Base-by-base conservation (phyloP, 2,329 filamentous ascomycete genomes). In the Xylogone sp. region DNA sequence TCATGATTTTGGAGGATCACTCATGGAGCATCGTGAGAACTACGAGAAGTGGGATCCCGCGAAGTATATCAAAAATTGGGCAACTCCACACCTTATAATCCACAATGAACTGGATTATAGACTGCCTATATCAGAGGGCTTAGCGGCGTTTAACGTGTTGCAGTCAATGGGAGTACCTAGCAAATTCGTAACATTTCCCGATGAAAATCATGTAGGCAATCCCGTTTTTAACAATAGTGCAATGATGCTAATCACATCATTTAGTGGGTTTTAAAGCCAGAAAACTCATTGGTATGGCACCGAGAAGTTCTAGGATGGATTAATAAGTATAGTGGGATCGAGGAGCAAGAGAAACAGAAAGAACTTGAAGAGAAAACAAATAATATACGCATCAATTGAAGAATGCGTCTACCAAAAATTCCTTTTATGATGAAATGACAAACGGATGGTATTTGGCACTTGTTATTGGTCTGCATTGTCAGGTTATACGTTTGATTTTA, bases 281-380 rank as follows among this genome's bases (percentile, higher is more conserved):
- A 97, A 70, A 97, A 97, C 68, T 88, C 85, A 3, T 73, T 97
- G 18, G 78, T 95, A 19, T 97, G 94, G 94, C 91, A 97, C 64
- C 81, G 81, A 51, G 88, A 90, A 52, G 91, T 97, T 16, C 65
- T 97, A 24, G 82, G 82, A 51, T 97, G 88, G 83, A 84, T 86
- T 56, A 86, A 85, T 61, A 79, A 83, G 63, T 83, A 81, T 59
- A 76, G 76, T 21, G 77, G 77, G 0, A 63, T 82, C 18, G 64
- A 68, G 34, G 31, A 53, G 22, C 48, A 54, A 29, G 64, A 68
- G 34, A 24, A 53, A 34, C 48, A 54, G 21, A 24, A 49, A 9
- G 43, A 29, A 39, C n/a, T 13, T 39, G 34, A 39, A 16, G 8
- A 39, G n/a, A 13, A 39, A 16, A 39, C 13, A 10, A 5, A 27